Percentiles rank a stretch among this genome's conserved stretches.
Evolutionary conservation across 108 stramenopile genomes (phyloP).

Genomic region (Craspedostauros australis): DNA sequence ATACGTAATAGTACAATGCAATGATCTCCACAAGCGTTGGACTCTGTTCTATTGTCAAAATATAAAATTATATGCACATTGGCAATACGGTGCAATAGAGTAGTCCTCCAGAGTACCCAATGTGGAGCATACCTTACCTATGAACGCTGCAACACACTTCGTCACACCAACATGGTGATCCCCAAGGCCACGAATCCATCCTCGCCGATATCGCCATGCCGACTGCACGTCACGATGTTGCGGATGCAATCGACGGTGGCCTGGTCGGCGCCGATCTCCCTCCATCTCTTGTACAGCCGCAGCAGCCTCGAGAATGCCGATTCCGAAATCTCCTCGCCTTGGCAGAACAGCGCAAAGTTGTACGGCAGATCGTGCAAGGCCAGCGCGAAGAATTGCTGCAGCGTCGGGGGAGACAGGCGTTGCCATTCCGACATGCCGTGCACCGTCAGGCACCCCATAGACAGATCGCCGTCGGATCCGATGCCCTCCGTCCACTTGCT

Average conservation of each 20-base stretch:
- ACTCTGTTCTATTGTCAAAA: no score
- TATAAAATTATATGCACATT: no score
- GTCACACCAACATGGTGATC: conserved; percentile 13
- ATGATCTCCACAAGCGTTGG: no score
- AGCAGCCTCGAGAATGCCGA: conserved; percentile 14
- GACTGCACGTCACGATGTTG: conserved; percentile 11
- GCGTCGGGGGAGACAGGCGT: conserved; percentile 7
- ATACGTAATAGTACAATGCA: no score
- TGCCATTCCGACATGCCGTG: conserved; percentile 10
- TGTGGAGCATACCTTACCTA: no score
- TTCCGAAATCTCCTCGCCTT: conserved; percentile 8
- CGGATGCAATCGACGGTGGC: conserved; percentile 11
- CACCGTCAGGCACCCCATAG: conserved; percentile 9
- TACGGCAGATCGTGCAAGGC: conserved; percentile 26
- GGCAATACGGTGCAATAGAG: no score
- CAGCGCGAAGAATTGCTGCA: conserved; percentile 11
- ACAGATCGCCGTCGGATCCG: conserved; percentile 27
- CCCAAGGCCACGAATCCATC: conserved; percentile 19
- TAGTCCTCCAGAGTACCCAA: no score
- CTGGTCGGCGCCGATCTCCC: conserved; percentile 13
- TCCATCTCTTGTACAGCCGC: conserved; percentile 26
- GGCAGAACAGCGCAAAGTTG: conserved; percentile 17
- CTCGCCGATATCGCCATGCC: conserved; percentile 1
- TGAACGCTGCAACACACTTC: no score
- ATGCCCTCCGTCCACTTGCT: conserved; percentile 11